Base-by-base conservation (phyloP, 2,329 filamentous ascomycete genomes). In the Cordyceps cateniannulata region DNA sequence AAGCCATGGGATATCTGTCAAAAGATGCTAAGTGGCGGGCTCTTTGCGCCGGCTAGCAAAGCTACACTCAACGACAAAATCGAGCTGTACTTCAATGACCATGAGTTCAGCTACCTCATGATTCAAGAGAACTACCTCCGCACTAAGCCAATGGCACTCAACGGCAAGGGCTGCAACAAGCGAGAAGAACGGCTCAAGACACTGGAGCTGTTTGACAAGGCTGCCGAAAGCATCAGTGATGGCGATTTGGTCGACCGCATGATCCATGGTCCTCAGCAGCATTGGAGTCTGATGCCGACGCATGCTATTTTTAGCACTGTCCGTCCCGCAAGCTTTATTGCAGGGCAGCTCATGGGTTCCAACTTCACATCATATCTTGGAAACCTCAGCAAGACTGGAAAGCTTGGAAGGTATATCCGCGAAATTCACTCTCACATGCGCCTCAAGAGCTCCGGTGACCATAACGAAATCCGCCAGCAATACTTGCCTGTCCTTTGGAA, bases 391-490 rank as follows among this genome's bases (percentile, higher is more conserved):
- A 96, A 92, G 71, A 82, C 85, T 64, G 85, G 87, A 76, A 90
- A 86, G 74, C 79, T 98, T 53, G 84, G 83, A 65, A 88, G 95
- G 62, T 89, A 86, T 68, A 82, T 96, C 65, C 96, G 96, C 69
- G 95, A 99, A 69, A 91, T 99, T 6, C 95, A 99, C 72, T 91
- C 92, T 5, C 95, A 99, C 71, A 98, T 99, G 92, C 89, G 95
- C 9, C 84, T 99, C 62, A 87, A 87, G 66, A 88, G 91, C 12
- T 96, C 92, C 42, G 95, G 91, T 25, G 95, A 99, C 70, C 86
- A 93, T 58, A 89, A 96, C 70, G 95, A 99, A 73, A 85, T 98
- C 66, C 88, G 95, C 45, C 93, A 99, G 73, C 90, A 96, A 69
- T 99, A 99, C 68, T 76, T 99, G 66, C 95, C 95, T 1, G 78